Percentiles rank a stretch among this genome's conserved stretches.
phyloP scores from a whole-genome alignment of 352 stramenopile genomes.

The Phytophthora pisi region DNA sequence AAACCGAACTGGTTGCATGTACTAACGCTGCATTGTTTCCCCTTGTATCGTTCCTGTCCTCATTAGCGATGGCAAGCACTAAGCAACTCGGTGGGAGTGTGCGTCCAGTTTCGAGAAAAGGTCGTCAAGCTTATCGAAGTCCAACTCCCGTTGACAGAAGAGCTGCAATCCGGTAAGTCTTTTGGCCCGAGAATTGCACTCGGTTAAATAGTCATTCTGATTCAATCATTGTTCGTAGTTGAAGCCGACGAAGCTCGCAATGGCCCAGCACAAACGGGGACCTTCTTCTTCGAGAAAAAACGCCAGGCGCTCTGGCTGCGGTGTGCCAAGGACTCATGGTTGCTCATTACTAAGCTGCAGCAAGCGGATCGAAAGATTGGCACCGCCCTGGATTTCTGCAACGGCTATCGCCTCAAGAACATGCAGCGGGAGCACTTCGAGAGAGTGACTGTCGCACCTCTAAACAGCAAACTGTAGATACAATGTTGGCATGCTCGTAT shows the following conservation, averaged over 20 bases:
- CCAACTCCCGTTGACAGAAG: slow-evolving; percentile 46
- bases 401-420: slow-evolving; percentile 78
- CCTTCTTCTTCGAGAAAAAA: slow-evolving; percentile 83
- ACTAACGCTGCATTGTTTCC: background rate
- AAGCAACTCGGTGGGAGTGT: slow-evolving; percentile 74
- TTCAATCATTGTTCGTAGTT: slow-evolving; percentile 16
- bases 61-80: slow-evolving; percentile 81
- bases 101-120: slow-evolving; percentile 65
- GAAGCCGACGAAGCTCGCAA: slow-evolving; percentile 26
- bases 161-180: slow-evolving; percentile 48
- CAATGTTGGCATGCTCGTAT: background rate
- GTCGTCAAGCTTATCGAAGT: slow-evolving; percentile 76
- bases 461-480: slow-evolving; percentile 33
- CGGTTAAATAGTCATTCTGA: background rate
- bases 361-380: slow-evolving; percentile 70
- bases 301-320: slow-evolving; percentile 74
- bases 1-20: background rate
- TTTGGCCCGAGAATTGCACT: background rate
- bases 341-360: slow-evolving; percentile 76
- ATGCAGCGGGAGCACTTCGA: slow-evolving; percentile 56
- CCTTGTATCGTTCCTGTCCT: background rate
- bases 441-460: slow-evolving; percentile 9
- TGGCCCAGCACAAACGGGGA: slow-evolving; percentile 26
- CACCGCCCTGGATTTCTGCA: slow-evolving; percentile 76
- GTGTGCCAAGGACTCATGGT: slow-evolving; percentile 57